Percentiles rank a stretch among this genome's conserved stretches.
Evolutionary conservation across 2,329 filamentous ascomycete species (phyloP).

Genomic region (Hymenotorrendiella dingleyae): DNA sequence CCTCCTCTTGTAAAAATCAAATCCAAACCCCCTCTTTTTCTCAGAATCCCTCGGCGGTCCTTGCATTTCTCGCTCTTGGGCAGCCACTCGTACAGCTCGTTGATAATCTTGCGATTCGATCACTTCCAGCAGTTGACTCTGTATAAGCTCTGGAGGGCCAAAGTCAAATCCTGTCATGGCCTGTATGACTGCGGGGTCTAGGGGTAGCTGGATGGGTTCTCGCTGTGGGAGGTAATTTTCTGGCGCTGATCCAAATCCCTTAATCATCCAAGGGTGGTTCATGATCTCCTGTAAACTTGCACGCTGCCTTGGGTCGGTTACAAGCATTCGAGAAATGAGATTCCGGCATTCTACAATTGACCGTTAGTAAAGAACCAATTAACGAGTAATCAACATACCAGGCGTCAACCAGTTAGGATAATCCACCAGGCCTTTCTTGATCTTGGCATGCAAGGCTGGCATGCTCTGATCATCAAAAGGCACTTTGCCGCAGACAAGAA

Average conservation of each 20-base stretch:
- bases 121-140: slow-evolving; percentile 72
- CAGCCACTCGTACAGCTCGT: slow-evolving; percentile 66
- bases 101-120: slow-evolving; percentile 94
- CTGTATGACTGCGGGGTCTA: slow-evolving; percentile 77
- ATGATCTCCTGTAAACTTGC: slow-evolving; percentile 88
- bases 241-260: slow-evolving; percentile 78
- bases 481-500: slow-evolving; percentile 94
- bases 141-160: slow-evolving; percentile 78
- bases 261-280: slow-evolving; percentile 92
- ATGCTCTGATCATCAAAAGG: slow-evolving; percentile 99
- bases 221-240: slow-evolving; percentile 83
- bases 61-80: slow-evolving; percentile 57
- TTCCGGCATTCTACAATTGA: slow-evolving; percentile 73
- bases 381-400: slow-evolving; percentile 57
- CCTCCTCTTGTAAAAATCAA: slow-evolving; percentile 94
- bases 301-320: slow-evolving; percentile 84
- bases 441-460: slow-evolving; percentile 96
- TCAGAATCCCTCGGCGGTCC: slow-evolving; percentile 56
- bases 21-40: slow-evolving; percentile 79
- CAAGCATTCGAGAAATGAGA: slow-evolving; percentile 89
- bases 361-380: too few relatives aligned
- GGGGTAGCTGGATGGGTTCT: slow-evolving; percentile 76
- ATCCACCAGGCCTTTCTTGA: slow-evolving; percentile 94
- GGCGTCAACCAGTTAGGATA: slow-evolving; percentile 90
- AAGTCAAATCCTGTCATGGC: slow-evolving; percentile 99